A percentile compares a stretch with the other conserved stretches of the same genome.
Evolutionary conservation across 345 rosid genomes (phyloP).

Genomic region (Crucihimalaya himalaica): DNA sequence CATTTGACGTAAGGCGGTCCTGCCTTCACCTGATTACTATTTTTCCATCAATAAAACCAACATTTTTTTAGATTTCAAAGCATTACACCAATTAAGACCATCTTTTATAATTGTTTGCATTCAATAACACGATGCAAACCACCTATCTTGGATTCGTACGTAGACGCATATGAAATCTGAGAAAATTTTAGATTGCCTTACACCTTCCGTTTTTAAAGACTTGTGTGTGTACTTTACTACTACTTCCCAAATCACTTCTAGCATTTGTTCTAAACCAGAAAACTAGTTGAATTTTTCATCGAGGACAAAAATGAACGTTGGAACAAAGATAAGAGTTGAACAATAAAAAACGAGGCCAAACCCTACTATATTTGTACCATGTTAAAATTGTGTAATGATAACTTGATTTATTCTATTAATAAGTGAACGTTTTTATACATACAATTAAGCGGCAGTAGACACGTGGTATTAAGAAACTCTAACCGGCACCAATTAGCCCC

Average conservation of each 20-base stretch:
- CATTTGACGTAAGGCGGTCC: constrained; percentile 28
- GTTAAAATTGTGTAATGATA: neutral
- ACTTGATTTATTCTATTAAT: too few relatives aligned
- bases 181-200: too few relatives aligned
- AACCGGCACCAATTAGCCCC: neutral
- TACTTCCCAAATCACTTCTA: too few relatives aligned
- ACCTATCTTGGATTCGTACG: too few relatives aligned
- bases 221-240: too few relatives aligned
- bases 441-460: neutral
- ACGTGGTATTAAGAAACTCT: neutral
- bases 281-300: neutral
- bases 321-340: neutral
- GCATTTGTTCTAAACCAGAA: too few relatives aligned
- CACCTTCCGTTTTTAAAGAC: too few relatives aligned
- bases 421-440: neutral
- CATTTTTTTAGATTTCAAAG: too few relatives aligned
- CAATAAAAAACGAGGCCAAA: neutral
- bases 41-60: neutral
- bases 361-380: neutral
- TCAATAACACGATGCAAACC: too few relatives aligned
- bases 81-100: too few relatives aligned
- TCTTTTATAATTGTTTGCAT: too few relatives aligned
- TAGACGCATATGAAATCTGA: too few relatives aligned
- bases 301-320: neutral
- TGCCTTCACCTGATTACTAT: constrained; percentile 14